phyloP scores from a whole-genome alignment of 352 stramenopile genomes.

The Pythium sp. region DNA sequence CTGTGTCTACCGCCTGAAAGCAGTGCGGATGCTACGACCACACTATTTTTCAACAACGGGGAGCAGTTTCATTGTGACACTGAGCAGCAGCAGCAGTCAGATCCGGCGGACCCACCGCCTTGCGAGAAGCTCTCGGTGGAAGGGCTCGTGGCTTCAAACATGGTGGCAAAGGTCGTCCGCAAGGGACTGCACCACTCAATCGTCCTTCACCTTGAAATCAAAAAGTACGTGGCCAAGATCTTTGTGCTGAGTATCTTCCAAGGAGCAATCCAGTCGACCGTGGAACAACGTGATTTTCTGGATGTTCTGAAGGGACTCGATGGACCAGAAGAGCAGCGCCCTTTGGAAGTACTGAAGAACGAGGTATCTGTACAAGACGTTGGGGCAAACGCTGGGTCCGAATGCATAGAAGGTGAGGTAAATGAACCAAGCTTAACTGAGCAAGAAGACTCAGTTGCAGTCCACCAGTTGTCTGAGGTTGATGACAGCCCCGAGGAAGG shows the following conservation, averaged over 20 bases:
- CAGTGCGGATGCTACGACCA: background rate
- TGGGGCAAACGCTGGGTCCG: background rate
- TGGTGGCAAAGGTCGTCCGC: conserved; percentile 6
- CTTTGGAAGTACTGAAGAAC: background rate
- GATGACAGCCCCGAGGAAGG: background rate
- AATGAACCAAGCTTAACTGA: background rate
- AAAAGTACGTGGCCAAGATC: conserved; percentile 15
- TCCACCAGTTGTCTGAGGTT: background rate
- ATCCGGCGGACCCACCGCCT: background rate
- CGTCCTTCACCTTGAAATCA: conserved; percentile 9
- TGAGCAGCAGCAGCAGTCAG: background rate
- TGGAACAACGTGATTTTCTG: background rate
- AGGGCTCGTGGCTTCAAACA: conserved; percentile 1
- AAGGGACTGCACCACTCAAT: conserved; percentile 17
- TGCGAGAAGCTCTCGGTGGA: background rate
- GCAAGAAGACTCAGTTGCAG: background rate
- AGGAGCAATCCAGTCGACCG: background rate
- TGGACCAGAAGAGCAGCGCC: background rate
- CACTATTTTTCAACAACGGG: conserved; percentile 8
- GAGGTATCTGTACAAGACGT: background rate
- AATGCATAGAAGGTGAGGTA: background rate
- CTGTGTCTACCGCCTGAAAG: background rate
- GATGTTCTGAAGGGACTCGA: background rate
- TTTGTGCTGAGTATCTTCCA: conserved; percentile 8
- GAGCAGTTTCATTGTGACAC: background rate